A percentile compares a stretch with the other conserved stretches of the same genome.
These are phyloP conservation scores for Colletotrichum spinosum DNA, from an alignment of 2,329 filamentous ascomycete genomes.

Conservation along the genomic window DNA sequence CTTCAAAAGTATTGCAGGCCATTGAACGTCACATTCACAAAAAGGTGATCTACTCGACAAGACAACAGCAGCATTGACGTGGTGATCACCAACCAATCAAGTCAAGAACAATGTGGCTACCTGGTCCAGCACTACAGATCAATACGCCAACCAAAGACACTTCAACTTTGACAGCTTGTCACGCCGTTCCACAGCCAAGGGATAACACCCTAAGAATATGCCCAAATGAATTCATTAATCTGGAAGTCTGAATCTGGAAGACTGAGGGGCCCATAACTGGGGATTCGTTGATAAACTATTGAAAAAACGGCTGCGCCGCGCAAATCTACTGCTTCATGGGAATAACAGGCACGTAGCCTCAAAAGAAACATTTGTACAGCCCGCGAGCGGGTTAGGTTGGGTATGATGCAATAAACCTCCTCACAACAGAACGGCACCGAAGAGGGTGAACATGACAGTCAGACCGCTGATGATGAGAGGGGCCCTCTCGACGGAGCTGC, in stretches of 20 bases:
- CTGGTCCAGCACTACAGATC: constrained; percentile 26
- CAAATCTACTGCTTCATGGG: constrained; percentile 33
- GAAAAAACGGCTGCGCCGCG: constrained; percentile 17
- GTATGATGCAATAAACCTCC: not conserved
- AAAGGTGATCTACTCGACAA: no score
- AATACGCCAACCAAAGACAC: constrained; percentile 20
- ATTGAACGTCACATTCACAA: no score
- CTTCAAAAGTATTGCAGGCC: not conserved
- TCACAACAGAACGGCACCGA: constrained; percentile 56
- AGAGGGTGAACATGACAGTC: constrained; percentile 50
- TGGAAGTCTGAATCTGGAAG: constrained; percentile 8
- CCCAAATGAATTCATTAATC: constrained; percentile 11
- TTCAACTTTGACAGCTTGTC: constrained; percentile 1
- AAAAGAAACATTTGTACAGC: constrained; percentile 35
- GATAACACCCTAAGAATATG: not conserved
- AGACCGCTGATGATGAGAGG: constrained; percentile 50
- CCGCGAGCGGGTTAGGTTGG: constrained; percentile 12
- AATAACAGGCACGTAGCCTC: constrained; percentile 20
- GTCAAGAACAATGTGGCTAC: no score
- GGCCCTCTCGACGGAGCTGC: constrained; percentile 39
- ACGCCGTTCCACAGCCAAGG: not conserved
- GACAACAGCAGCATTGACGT: no score
- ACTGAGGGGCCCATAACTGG: constrained; percentile 14
- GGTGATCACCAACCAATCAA: no score
- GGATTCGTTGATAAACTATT: constrained; percentile 24